Percentiles rank a stretch among this genome's conserved stretches.
phyloP scores from a whole-genome alignment of 1,284 basidiomycete genomes.

The Ustilago vetiveriae region DNA sequence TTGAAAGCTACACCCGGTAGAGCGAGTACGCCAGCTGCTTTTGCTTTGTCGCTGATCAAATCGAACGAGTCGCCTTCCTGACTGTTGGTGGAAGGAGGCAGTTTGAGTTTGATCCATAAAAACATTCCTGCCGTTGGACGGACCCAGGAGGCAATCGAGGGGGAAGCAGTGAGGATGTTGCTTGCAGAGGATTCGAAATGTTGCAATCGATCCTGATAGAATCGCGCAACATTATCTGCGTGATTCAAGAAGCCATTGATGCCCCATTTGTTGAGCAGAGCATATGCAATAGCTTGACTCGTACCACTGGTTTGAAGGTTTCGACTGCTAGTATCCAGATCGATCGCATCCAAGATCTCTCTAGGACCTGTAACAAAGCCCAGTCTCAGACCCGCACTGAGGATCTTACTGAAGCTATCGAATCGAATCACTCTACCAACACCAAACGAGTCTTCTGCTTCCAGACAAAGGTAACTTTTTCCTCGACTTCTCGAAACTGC shows the following conservation, averaged over 20 bases:
- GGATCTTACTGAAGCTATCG: constrained; percentile 75
- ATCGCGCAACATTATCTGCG: constrained; percentile 75
- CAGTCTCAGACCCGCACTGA: constrained; percentile 69
- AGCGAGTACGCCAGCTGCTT: constrained; percentile 85
- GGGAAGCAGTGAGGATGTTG: constrained; percentile 9
- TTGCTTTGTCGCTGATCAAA: constrained; percentile 80
- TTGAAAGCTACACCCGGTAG: constrained; percentile 75
- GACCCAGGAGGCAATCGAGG: constrained; percentile 72
- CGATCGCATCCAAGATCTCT: constrained; percentile 78
- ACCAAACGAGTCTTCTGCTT: constrained; percentile 43
- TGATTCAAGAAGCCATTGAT: constrained; percentile 79
- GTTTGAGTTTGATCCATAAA: constrained; percentile 63
- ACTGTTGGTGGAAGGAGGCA: constrained; percentile 42
- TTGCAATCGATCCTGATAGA: constrained; percentile 73
- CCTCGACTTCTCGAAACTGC: constrained; percentile 46
- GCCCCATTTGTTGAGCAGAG: constrained; percentile 77
- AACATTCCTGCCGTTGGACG: constrained; percentile 80
- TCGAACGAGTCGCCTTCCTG: constrained; percentile 75
- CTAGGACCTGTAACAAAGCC: constrained; percentile 85
- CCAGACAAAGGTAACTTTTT: constrained; percentile 61
- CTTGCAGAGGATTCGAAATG: constrained; percentile 30
- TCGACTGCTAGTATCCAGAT: constrained; percentile 75
- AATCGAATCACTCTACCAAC: constrained; percentile 63
- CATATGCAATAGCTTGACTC: constrained; percentile 80
- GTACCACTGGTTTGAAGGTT: constrained; percentile 80